These are phyloP conservation scores for Phytomonas sp. DNA, from an alignment of 208 protist genomes.

Conservation along the genomic window DNA sequence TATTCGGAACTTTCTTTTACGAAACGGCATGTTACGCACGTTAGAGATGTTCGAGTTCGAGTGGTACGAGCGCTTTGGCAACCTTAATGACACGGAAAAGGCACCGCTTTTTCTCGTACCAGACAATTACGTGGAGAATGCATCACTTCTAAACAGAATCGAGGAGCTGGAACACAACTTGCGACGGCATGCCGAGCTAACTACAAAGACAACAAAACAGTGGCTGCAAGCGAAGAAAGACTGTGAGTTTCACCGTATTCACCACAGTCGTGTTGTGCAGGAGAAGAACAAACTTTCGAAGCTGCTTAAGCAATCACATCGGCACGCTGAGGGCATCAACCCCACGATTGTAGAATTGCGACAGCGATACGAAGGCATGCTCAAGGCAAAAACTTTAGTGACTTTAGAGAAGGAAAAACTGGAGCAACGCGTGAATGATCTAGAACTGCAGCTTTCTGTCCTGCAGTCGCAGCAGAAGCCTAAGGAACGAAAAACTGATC, in stretches of 20 bases:
- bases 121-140: slow-evolving; percentile 83
- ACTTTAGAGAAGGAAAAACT: slow-evolving; percentile 79
- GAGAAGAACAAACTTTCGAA: slow-evolving; percentile 69
- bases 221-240: slow-evolving; percentile 83
- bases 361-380: slow-evolving; percentile 64
- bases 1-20: slow-evolving; percentile 87
- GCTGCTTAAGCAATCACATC: slow-evolving; percentile 63
- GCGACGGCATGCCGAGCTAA: slow-evolving; percentile 70
- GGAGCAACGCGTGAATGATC: slow-evolving; percentile 52
- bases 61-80: slow-evolving; percentile 76
- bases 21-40: slow-evolving; percentile 68
- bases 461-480: slow-evolving; percentile 10
- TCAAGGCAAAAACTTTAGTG: slow-evolving; percentile 80
- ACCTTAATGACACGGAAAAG: slow-evolving; percentile 24
- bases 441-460: slow-evolving; percentile 28
- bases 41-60: slow-evolving; percentile 84
- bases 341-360: slow-evolving; percentile 77
- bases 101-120: slow-evolving; percentile 33
- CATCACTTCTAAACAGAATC: slow-evolving; percentile 68
- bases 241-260: slow-evolving; percentile 82
- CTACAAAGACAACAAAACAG: slow-evolving; percentile 57
- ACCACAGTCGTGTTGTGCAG: slow-evolving; percentile 85
- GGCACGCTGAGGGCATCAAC: slow-evolving; percentile 65
- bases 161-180: slow-evolving; percentile 72
- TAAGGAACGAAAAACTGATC: slow-evolving; percentile 14